Evolutionary conservation across 1,284 basidiomycete species (phyloP), one percentile per base, ranked within the genome.

Genomic region (Boletellus deceptivus): DNA sequence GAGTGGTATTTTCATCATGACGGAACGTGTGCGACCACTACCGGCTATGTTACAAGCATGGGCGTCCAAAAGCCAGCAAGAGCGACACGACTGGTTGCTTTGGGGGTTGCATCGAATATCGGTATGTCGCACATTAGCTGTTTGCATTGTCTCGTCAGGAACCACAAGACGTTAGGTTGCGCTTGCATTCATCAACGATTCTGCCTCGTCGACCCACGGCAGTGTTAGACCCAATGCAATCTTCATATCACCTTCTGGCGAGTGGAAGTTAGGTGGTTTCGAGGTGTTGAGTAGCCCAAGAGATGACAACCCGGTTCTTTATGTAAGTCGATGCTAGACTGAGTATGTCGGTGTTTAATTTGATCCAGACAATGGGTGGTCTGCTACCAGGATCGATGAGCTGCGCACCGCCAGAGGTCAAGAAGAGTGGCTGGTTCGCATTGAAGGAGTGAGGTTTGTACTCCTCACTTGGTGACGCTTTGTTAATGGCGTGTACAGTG

Each of bases 261-360:
- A 99, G 73, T 99, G 95, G 96, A 90, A 90, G 64, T 74, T 99
- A 9, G 95, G 90, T 29, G 96, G 96, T 1, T 95, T 99, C 62
- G 97, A 99, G 61, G 72, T 95, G 1, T 71, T 98, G 60, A 95
- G 89, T 60, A 89, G 78, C 61, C 76, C 86, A 3, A 87, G 82
- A 61, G 92, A 95, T 50, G 82, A 87, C n/a, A 67, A 75, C 42
- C 78, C 88, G 10, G 77, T 90, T 24, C 72, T 94, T 65, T 92
- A 92, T 75, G 91, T 93, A 70, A 70, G 86, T 64, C n/a, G 53
- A 31, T 37, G 20, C 59, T 49, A 51, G 42, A 27, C 11, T 44
- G 4, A 31, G 50, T 11, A 39, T 11, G 37, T 39, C 5, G 34
- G 44, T 29, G 41, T 60, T 57, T 41, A 49, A 61, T 33, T 60